Percentiles rank a stretch among this genome's conserved stretches.
phyloP scores from a whole-genome alignment of 2,329 filamentous ascomycete genomes.

The Waltergamsia citrina region DNA sequence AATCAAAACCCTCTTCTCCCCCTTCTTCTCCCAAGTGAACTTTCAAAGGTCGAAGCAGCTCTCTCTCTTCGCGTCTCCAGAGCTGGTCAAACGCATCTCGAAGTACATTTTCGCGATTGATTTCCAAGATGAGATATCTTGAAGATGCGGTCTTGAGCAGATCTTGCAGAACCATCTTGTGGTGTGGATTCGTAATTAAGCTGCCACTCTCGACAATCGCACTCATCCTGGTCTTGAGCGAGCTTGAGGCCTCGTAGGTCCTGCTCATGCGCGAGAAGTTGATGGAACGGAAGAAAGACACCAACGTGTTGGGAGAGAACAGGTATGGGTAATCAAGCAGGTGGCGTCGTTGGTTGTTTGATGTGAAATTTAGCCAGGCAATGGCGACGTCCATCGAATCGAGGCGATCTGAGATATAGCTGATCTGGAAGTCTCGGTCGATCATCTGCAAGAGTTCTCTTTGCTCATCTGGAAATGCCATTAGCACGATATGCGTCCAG shows the following conservation, averaged over 20 bases:
- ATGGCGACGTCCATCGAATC: conserved; percentile 67
- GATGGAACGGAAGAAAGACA: conserved; percentile 79
- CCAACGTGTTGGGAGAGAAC: conserved; percentile 62
- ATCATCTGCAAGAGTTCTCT: conserved; percentile 54
- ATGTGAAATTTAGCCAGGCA: conserved; percentile 55
- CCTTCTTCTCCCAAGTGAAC: conserved; percentile 74
- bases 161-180: conserved; percentile 52
- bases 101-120: conserved; percentile 59
- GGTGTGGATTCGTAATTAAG: conserved; percentile 44
- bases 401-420: conserved; percentile 67
- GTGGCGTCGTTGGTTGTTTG: conserved; percentile 57
- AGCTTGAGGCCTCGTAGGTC: conserved; percentile 61
- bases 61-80: conserved; percentile 75
- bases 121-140: conserved; percentile 61
- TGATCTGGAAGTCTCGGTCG: conserved; percentile 62
- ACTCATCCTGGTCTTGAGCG: conserved; percentile 45
- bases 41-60: conserved; percentile 78
- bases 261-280: conserved; percentile 83
- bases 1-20: conserved; percentile 85
- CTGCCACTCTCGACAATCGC: conserved; percentile 44
- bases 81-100: conserved; percentile 76
- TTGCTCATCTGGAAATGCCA: conserved; percentile 47
- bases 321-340: conserved; percentile 74
- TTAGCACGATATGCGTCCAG: no score
- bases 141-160: conserved; percentile 57